Evolutionary conservation across 345 rosid species (phyloP), one percentile per base, ranked within the genome.

Genomic region (Triadica sebifera): DNA sequence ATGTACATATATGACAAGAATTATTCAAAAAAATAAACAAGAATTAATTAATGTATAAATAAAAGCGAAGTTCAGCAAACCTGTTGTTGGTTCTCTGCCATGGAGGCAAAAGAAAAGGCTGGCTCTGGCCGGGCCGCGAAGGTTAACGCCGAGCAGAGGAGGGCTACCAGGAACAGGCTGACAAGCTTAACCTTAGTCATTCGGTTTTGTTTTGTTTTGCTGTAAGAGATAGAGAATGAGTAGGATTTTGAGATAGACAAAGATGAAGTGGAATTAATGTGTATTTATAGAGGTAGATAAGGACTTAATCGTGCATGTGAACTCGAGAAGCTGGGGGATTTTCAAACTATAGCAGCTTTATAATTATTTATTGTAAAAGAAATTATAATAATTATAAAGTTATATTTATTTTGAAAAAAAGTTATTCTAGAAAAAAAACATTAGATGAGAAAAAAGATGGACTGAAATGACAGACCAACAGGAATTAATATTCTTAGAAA

Each of bases 51-150:
- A 19, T 6, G 13, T 1, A 5, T 51, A 25, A 69, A 19, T 8
- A 10, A 0, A 20, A 59, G 20, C 38, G 2, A 41, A 70, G 38
- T 52, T 49, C 22, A 74, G 69, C 72, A 6, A 19, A 86, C 92
- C 92, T 79, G 47, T 10, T 57, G 58, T 52, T 84, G 76, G 71
- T 58, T 71, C 57, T 81, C 76, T 1, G 39, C 73, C n/a, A 74
- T 69, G 43, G 81, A 75, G 51, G 37, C 76, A 75, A 22, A 64
- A n/a, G 80, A 56, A 52, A 67, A 65, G 49, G 80, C 80, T 2
- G 92, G 89, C 51, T 56, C 77, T 1, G 81, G 81, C 24, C 95
- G 83, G 50, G 82, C 81, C 34, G 89, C 90, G 72, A 74, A 72
- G 70, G 81, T 69, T 62, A 82, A 71, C 24, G 24, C 12, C 37